These are phyloP conservation scores for Posidonia australis DNA, from an alignment of 106 monocot genomes.

Conservation along the genomic window DNA sequence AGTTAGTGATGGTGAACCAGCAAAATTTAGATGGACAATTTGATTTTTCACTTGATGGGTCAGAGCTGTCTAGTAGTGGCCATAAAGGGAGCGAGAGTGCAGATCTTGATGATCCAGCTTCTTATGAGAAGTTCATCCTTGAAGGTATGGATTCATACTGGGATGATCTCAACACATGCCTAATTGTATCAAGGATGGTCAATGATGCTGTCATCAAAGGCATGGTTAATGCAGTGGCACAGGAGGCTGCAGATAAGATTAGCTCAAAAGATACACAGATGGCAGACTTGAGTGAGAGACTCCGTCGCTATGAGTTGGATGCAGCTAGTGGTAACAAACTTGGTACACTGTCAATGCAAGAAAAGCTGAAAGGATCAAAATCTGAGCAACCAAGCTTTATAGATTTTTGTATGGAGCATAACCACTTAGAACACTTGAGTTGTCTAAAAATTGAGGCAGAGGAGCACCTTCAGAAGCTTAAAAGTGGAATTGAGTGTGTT, in stretches of 20 bases:
- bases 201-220: conserved; percentile 60
- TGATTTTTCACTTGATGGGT: conserved; percentile 4
- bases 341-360: neutral
- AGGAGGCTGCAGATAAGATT: conserved; percentile 52
- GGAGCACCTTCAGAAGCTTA: conserved; percentile 49
- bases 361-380: neutral
- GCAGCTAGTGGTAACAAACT: neutral
- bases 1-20: conserved; percentile 16
- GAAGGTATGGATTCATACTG: conserved; percentile 65
- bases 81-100: conserved; percentile 23
- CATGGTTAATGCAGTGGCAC: conserved; percentile 53
- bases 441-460: conserved; percentile 32
- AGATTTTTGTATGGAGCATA: conserved; percentile 1
- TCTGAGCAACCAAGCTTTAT: neutral
- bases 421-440: conserved; percentile 16
- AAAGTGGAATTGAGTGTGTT: conserved; percentile 22
- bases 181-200: conserved; percentile 62
- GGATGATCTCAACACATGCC: conserved; percentile 62
- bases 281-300: conserved; percentile 19
- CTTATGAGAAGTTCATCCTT: conserved; percentile 49
- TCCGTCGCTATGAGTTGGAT: conserved; percentile 22
- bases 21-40: conserved; percentile 8
- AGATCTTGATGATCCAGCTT: conserved; percentile 34
- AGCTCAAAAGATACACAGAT: conserved; percentile 54
- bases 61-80: conserved; percentile 8